Conservation (phyloP, 177 flowering plant genomes). For the Tripterygium wilfordii region DNA sequence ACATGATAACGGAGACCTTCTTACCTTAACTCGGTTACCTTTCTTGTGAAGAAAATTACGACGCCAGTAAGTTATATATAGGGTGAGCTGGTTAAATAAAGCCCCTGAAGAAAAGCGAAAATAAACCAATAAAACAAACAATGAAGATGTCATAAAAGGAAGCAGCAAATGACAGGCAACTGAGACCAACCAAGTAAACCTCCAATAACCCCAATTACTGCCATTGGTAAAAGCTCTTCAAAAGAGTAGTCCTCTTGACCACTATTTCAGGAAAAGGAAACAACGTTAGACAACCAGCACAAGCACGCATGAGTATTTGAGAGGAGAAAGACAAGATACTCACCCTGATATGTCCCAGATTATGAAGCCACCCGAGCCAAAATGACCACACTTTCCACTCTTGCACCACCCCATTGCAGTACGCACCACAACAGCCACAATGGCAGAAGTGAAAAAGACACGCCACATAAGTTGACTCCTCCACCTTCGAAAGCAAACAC, state of each 20-base stretch:
- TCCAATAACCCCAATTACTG: slow-evolving; percentile 93
- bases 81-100: slow-evolving; percentile 89
- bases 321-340: slow-evolving; percentile 17
- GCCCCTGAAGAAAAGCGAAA: slow-evolving; percentile 55
- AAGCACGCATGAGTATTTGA: slow-evolving; percentile 1
- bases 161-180: no score
- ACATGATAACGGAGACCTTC: not conserved
- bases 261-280: slow-evolving; percentile 26
- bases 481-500: slow-evolving; percentile 75
- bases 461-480: slow-evolving; percentile 99
- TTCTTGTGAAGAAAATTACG: slow-evolving; percentile 84
- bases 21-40: slow-evolving; percentile 82
- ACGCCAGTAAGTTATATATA: slow-evolving; percentile 78
- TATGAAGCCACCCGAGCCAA: slow-evolving; percentile 97
- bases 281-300: slow-evolving; percentile 8
- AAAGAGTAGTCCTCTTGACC: slow-evolving; percentile 98
- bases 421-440: slow-evolving; percentile 97
- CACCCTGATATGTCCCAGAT: slow-evolving; percentile 96
- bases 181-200: slow-evolving; percentile 98
- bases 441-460: slow-evolving; percentile 92
- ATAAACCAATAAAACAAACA: not conserved
- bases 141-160: not conserved
- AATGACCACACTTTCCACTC: slow-evolving; percentile 95
- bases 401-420: slow-evolving; percentile 96
- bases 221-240: slow-evolving; percentile 89